Percentiles rank a stretch among this genome's conserved stretches.
These are phyloP conservation scores for Fusarium pseudograminearum DNA, from an alignment of 2,329 filamentous ascomycete genomes.

Conservation along the genomic window DNA sequence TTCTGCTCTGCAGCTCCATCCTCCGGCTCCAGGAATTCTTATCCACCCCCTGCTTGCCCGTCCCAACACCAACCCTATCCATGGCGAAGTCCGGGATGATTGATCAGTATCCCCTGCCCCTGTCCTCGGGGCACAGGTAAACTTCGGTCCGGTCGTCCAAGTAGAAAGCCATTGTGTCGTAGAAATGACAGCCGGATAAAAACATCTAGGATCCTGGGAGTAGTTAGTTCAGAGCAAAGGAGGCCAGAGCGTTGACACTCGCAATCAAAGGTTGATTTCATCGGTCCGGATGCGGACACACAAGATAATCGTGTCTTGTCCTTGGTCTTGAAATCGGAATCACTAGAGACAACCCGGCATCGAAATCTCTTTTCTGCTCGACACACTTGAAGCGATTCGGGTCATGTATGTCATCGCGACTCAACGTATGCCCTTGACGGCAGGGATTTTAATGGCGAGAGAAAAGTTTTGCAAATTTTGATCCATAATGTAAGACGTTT, in stretches of 20 bases:
- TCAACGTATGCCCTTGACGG: conserved; percentile 11
- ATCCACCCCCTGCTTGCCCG: conserved; percentile 37
- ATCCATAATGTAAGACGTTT: conserved; percentile 16
- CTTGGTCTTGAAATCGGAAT: neutral
- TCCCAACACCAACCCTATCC: conserved; percentile 40
- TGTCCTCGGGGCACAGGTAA: conserved; percentile 44
- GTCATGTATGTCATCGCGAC: conserved; percentile 11
- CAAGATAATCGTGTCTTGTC: conserved; percentile 9
- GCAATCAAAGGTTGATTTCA: conserved; percentile 38
- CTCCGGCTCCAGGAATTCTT: conserved; percentile 48
- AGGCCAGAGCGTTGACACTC: conserved; percentile 40
- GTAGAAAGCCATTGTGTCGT: conserved; percentile 34
- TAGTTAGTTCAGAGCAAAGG: conserved; percentile 16
- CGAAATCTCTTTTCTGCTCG: neutral
- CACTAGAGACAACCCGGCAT: conserved; percentile 5
- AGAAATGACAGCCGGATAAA: conserved; percentile 41
- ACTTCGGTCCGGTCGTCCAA: conserved; percentile 44
- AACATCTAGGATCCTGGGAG: conserved; percentile 37
- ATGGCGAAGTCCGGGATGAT: conserved; percentile 35
- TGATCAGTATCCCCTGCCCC: conserved; percentile 33
- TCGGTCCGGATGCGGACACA: conserved; percentile 27
- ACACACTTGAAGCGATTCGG: conserved; percentile 12
- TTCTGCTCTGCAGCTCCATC: conserved; percentile 35
- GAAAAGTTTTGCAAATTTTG: conserved; percentile 19
- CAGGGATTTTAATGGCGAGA: conserved; percentile 18